Percentiles rank a stretch among this genome's conserved stretches.
These are phyloP conservation scores for Theobroma cacao DNA, from an alignment of 345 rosid species.

Conservation along the genomic window DNA sequence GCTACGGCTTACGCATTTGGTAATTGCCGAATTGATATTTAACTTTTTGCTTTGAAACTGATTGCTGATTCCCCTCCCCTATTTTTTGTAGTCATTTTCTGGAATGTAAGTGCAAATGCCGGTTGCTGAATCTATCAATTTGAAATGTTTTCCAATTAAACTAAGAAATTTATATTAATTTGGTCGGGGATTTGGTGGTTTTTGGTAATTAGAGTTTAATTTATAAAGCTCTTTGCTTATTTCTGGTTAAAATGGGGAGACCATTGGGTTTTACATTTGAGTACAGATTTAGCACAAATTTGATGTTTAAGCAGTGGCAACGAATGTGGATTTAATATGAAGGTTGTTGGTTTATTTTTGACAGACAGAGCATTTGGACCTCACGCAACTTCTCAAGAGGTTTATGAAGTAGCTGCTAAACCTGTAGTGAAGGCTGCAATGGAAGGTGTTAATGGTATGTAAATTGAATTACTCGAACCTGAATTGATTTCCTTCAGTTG, in stretches of 20 bases:
- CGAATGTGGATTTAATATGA: neutral
- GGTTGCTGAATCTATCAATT: neutral
- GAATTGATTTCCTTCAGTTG: neutral
- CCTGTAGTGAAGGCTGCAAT: conserved; percentile 97
- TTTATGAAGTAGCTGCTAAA: conserved; percentile 91
- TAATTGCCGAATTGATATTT: conserved; percentile 26
- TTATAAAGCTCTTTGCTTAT: neutral
- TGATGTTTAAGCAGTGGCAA: neutral
- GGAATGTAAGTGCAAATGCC: neutral
- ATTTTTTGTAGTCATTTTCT: neutral
- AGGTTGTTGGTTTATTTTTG: conserved; percentile 13
- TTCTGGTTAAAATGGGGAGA: neutral
- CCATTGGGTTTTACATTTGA: neutral
- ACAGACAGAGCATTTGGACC: conserved; percentile 93
- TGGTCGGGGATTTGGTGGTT: neutral
- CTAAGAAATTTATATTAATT: neutral
- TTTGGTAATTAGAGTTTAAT: neutral
- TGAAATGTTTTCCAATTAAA: neutral
- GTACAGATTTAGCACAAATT: neutral
- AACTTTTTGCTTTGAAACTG: neutral
- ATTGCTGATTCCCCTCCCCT: neutral
- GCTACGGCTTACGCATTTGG: conserved; percentile 92
- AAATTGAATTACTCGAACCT: neutral
- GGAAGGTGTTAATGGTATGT: conserved; percentile 98
- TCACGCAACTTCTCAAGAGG: conserved; percentile 69